Evolutionary conservation across 2,329 filamentous ascomycete genomes (phyloP), one percentile per base, ranked within the genome.

Genomic region (Neocatenulostroma microsporum): DNA sequence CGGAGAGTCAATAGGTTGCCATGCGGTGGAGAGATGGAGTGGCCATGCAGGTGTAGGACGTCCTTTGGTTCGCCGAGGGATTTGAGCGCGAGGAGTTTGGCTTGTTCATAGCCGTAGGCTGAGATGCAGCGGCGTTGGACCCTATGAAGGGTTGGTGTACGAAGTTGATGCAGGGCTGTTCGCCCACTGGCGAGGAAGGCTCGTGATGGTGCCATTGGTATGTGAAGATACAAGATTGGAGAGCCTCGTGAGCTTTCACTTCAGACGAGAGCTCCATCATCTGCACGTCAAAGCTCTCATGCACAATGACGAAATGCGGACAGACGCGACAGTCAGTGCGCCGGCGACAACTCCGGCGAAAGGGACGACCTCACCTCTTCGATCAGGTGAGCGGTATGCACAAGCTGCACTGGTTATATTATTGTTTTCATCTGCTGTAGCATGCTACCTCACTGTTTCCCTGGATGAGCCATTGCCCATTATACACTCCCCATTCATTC

Each of bases 31-130:
- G 81, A 81, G 56, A 89, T 85, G 49, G 82, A 85, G 66, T 88
- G 78, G 1, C 67, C 73, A 63, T 88, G 83, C 3, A 89, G 66
- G 13, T 76, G 79, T 30, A 72, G 62, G 19, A 86, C 82, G 48
- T 85, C 76, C 27, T 71, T 69, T 1, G 84, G 84, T 58, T 88
- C 82, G 57, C 85, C 84, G 56, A 80, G 77, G 43, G 80, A 71
- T 26, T 76, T 75, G 61, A 84, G 86, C 30, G 84, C 77, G 47
- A 91, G 76, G n/a, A 81, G 76, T 67, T 87, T 88, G 46, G 84
- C 80, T 63, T 89, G 84, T 27, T 82, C 84, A 64, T 91, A 91
- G 53, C 84, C 84, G 57, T 85, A 88, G 15, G 69, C 70, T 27
- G 71, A 73, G 48, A 74, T 70, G 49, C 46, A 53, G 42, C 72